Percentiles rank a stretch among this genome's conserved stretches.
These are phyloP conservation scores for Bacterosira constricta DNA, from an alignment of 108 stramenopile genomes.

Conservation along the genomic window DNA sequence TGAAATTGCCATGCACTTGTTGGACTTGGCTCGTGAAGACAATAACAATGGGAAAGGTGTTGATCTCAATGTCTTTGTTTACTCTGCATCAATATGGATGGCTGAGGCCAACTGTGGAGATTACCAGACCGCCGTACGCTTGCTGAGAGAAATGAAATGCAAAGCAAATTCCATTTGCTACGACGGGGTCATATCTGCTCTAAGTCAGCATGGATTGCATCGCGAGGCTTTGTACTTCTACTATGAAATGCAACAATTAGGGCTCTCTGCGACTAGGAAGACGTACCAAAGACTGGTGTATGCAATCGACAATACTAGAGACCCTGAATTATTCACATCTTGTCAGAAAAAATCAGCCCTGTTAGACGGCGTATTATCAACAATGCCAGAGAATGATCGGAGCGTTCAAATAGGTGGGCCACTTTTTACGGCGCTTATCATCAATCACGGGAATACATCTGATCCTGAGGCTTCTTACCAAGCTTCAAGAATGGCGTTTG, in stretches of 20 bases:
- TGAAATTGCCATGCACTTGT: slow-evolving; percentile 37
- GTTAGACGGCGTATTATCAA: slow-evolving; percentile 32
- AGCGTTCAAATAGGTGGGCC: slow-evolving; percentile 43
- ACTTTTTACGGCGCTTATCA: slow-evolving; percentile 58
- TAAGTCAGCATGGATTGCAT: slow-evolving; percentile 43
- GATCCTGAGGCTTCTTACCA: slow-evolving; percentile 28
- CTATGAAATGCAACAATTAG: slow-evolving; percentile 48
- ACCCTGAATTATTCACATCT: slow-evolving; percentile 16
- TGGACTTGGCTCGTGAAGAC: slow-evolving; percentile 57
- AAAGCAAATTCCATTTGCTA: slow-evolving; percentile 43
- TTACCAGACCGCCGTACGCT: slow-evolving; percentile 25
- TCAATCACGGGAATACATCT: slow-evolving; percentile 40
- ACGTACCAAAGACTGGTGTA: slow-evolving; percentile 36
- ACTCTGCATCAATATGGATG: slow-evolving; percentile 76
- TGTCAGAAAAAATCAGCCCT: slow-evolving; percentile 23
- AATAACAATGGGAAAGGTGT: slow-evolving; percentile 9
- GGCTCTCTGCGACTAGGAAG: slow-evolving; percentile 36
- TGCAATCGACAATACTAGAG: slow-evolving; percentile 30
- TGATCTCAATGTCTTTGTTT: slow-evolving; percentile 64
- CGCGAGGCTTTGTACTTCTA: slow-evolving; percentile 56
- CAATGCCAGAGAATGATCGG: slow-evolving; percentile 22
- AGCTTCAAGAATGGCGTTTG: slow-evolving; percentile 45
- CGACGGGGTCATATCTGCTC: slow-evolving; percentile 64
- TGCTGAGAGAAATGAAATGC: slow-evolving; percentile 61
- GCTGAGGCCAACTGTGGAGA: slow-evolving; percentile 62